Evolutionary conservation across 2,329 filamentous ascomycete genomes (phyloP), one percentile per base, ranked within the genome.

Genomic region (Fusarium sp.): DNA sequence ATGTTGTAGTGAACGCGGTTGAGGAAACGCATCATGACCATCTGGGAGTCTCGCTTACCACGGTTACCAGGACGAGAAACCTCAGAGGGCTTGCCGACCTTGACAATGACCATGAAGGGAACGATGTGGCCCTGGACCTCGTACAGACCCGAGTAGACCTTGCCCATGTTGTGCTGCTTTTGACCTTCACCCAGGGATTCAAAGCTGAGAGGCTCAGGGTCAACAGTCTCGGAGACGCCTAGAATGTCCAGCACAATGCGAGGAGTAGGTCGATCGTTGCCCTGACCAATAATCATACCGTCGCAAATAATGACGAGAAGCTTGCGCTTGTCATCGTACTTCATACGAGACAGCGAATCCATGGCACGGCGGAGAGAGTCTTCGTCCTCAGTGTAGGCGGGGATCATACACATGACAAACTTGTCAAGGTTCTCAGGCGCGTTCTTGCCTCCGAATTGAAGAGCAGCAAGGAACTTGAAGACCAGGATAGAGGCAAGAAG

Each of bases 151-250:
- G 96, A 97, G 82, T 99, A 99, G 70, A 97, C 89, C 81, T 99
- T 99, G 80, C 92, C 96, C 95, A 98, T 98, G 81, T 99, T 99
- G 84, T 98, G 96, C 80, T 98, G 96, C 83, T 97, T 97, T 82
- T 91, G 88, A 78, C 96, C 96, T 81, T 98, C 95, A 64, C 96
- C 96, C 34, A 99, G 87, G 77, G 93, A 95, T 79, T 99, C 95
- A 74, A 99, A 99, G 84, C 93, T 97, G 62, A 99, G 85, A 3
- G 96, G 93, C 78, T 98, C 95, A 0, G 96, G 96, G 76, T 99
- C 95, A 14, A 97, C 92, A 2, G 91, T 92, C 73, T 97, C 94
- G 2, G 93, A 91, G 29, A 99, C 96, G 69, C 96, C 96, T 6
- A 99, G 86, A 83, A 99, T 99, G 76, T 99, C 96, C 59, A 99